Evolutionary conservation across 1,284 basidiomycete genomes (phyloP).

Genomic region (Ceratobasidium sp.): DNA sequence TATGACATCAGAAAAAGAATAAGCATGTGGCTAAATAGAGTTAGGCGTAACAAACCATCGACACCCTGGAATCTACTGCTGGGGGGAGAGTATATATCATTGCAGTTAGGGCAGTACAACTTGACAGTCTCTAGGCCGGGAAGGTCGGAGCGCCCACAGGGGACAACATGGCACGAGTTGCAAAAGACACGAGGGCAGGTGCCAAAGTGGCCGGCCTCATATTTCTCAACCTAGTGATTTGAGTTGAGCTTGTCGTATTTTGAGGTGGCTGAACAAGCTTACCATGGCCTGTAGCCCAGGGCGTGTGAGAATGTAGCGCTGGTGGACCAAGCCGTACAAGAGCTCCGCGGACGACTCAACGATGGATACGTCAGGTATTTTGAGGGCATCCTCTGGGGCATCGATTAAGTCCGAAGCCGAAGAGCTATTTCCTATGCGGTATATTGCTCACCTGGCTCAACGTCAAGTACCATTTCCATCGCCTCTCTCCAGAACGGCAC

Average conservation of each 20-base stretch:
- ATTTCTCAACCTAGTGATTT: slow-evolving; percentile 85
- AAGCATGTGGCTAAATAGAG: neutral
- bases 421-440: slow-evolving; percentile 1
- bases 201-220: slow-evolving; percentile 92
- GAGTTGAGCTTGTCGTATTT: neutral
- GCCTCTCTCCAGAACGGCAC: slow-evolving; percentile 99
- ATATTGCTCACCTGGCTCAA: slow-evolving; percentile 85
- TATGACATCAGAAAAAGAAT: slow-evolving; percentile 53
- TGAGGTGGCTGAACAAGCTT: slow-evolving; percentile 48
- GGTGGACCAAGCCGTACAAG: slow-evolving; percentile 96
- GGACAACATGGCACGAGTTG: slow-evolving; percentile 88
- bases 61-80: slow-evolving; percentile 96
- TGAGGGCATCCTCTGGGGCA: slow-evolving; percentile 88
- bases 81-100: slow-evolving; percentile 96
- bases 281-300: slow-evolving; percentile 97
- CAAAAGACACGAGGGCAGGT: slow-evolving; percentile 97
- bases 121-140: slow-evolving; percentile 99
- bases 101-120: slow-evolving; percentile 97
- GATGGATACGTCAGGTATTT: slow-evolving; percentile 94
- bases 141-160: slow-evolving; percentile 94
- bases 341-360: slow-evolving; percentile 98
- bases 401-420: neutral
- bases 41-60: slow-evolving; percentile 72
- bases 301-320: slow-evolving; percentile 95
- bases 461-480: slow-evolving; percentile 99